Evolutionary conservation across 2,329 filamentous ascomycete genomes (phyloP).

Genomic region (Dactylellina drechsleri): DNA sequence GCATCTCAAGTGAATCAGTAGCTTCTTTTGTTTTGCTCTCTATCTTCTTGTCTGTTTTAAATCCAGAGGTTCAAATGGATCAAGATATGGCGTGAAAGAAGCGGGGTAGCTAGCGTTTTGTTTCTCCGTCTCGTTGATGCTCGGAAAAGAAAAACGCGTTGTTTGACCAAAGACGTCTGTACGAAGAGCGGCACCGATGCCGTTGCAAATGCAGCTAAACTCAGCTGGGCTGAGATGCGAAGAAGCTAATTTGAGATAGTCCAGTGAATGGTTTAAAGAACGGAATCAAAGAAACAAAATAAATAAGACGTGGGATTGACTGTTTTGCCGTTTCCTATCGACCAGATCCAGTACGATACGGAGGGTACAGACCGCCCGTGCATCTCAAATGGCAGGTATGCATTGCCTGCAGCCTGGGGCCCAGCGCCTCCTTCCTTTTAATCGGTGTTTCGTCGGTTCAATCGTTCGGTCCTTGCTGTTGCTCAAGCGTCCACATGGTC

Average conservation of each 20-base stretch:
- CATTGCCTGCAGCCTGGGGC: neutral
- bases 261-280: no score
- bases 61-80: neutral
- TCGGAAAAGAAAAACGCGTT: slow-evolving; percentile 52
- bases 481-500: slow-evolving; percentile 12
- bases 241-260: neutral
- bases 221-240: neutral
- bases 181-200: neutral
- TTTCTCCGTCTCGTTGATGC: slow-evolving; percentile 20
- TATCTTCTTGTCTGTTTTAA: no score
- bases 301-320: no score
- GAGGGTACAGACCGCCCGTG: neutral
- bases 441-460: neutral
- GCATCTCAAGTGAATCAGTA: slow-evolving; percentile 20
- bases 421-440: neutral
- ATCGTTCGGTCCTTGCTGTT: neutral
- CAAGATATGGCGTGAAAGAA: slow-evolving; percentile 17
- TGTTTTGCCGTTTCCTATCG: neutral
- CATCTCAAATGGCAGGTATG: slow-evolving; percentile 1
- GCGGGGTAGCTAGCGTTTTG: slow-evolving; percentile 37
- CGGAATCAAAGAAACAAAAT: no score
- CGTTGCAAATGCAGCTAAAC: neutral
- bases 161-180: slow-evolving; percentile 8
- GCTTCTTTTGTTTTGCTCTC: no score
- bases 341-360: neutral